Evolutionary conservation across 2,329 filamentous ascomycete species (phyloP), one percentile per base, ranked within the genome.

Genomic region (Exophiala spinifera): DNA sequence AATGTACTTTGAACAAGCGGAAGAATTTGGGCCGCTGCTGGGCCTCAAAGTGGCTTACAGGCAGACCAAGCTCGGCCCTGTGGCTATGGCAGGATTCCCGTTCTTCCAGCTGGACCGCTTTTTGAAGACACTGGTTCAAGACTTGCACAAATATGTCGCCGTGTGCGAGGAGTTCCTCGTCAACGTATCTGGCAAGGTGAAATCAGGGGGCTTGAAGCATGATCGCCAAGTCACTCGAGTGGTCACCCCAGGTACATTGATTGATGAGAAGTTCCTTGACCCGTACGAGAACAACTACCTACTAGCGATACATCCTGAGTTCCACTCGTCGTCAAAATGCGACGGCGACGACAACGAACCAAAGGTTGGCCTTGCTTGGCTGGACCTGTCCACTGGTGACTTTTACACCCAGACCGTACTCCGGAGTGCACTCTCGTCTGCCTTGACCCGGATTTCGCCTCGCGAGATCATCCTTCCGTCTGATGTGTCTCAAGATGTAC

Each of bases 191-290:
- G 83, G 83, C 52, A 89, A 83, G 70, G 75, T 86, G 61, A 92
- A 86, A 67, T 80, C 84, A 17, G 89, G 89, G 13, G 90, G 89
- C 3, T 74, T 92, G 60, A 78, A 92, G 76, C 95, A 94, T 69
- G 88, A 95, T 68, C 86, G 94, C 21, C 85, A 79, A 63, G 90
- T 99, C 13, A 83, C 89, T 15, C 85, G 94, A 53, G 86, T 99
- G 63, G 84, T 99, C 66, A 97, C 94, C 0, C 91, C 94, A 1
- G 94, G 94, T 17, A 99, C 94, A 1, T 77, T 99, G 50, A 96
- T 99, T 62, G 94, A 99, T 70, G 94, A 99, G 72, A 91, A 91
- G 64, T 99, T 97, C 70, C 91, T 99, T 78, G 89, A 97, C 68
- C 89, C 91, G 1, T 92, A 88, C 67, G 85, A 89, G 65, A 96